phyloP scores from a whole-genome alignment of 1,284 basidiomycete species.

The Leccinum fuscescens region DNA sequence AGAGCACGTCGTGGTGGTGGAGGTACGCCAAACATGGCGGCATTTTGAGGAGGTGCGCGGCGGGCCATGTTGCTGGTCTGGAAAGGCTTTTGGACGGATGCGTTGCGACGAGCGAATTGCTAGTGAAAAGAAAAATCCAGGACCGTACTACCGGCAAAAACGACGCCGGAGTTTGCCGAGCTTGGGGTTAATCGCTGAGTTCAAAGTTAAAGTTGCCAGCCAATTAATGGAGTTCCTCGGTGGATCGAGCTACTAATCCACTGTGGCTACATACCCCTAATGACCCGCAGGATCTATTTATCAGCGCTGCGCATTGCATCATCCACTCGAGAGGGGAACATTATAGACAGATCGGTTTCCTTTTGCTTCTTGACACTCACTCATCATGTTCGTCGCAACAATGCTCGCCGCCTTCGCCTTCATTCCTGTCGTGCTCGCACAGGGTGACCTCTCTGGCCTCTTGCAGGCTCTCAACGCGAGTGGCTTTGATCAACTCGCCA shows the following conservation, averaged over 20 bases:
- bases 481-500: constrained; percentile 42
- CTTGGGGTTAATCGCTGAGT: constrained; percentile 2
- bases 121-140: background rate
- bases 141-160: background rate
- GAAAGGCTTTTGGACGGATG: background rate
- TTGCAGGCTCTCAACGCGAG: constrained; percentile 32
- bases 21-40: constrained; percentile 51
- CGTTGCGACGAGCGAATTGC: background rate
- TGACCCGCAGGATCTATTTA: background rate
- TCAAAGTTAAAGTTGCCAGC: background rate
- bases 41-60: constrained; percentile 54
- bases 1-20: constrained; percentile 36
- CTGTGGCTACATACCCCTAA: background rate
- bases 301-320: constrained; percentile 33
- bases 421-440: constrained; percentile 15
- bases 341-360: background rate
- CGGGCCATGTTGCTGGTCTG: constrained; percentile 54
- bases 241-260: background rate
- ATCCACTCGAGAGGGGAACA: constrained; percentile 6
- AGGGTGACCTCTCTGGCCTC: constrained; percentile 35
- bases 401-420: constrained; percentile 13
- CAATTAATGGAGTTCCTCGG: background rate
- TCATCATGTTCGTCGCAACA: constrained; percentile 21
- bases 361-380: background rate
- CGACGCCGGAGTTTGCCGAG: constrained; percentile 19